phyloP scores from a whole-genome alignment of 1,139 yeast species.

The Geotrichum phurueaensis region DNA sequence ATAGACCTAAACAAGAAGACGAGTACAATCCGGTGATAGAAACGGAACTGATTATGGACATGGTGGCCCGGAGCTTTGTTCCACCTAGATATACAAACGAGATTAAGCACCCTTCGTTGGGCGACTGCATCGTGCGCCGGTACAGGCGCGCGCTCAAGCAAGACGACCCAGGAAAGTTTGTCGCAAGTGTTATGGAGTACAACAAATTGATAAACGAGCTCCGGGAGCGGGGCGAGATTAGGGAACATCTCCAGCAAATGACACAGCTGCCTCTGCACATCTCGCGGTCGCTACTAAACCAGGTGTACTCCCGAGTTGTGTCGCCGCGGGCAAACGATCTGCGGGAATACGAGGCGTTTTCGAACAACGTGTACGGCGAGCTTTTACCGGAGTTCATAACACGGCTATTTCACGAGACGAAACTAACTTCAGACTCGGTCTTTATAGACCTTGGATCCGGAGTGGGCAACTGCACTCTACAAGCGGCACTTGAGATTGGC shows the following conservation, averaged over 20 bases:
- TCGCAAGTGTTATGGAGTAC: slow-evolving; percentile 38
- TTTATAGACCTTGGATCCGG: slow-evolving; percentile 91
- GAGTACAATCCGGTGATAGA: slow-evolving; percentile 71
- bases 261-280: slow-evolving; percentile 48
- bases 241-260: slow-evolving; percentile 37
- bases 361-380: slow-evolving; percentile 90
- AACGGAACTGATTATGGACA: slow-evolving; percentile 55
- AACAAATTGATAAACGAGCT: slow-evolving; percentile 38
- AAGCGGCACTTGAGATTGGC: slow-evolving; percentile 84
- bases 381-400: slow-evolving; percentile 71
- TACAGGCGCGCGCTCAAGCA: slow-evolving; percentile 41
- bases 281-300: slow-evolving; percentile 62
- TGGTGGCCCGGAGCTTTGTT: slow-evolving; percentile 42
- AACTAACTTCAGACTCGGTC: slow-evolving; percentile 46
- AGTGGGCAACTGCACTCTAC: slow-evolving; percentile 86
- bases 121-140: slow-evolving; percentile 43
- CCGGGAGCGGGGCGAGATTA: slow-evolving; percentile 34
- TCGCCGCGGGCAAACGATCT: slow-evolving; percentile 65
- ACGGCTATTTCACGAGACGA: slow-evolving; percentile 60
- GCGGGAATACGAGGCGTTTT: slow-evolving; percentile 73
- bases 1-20: slow-evolving; percentile 28
- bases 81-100: slow-evolving; percentile 41
- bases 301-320: slow-evolving; percentile 70
- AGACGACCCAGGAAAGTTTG: slow-evolving; percentile 35
- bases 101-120: slow-evolving; percentile 39